phyloP scores from a whole-genome alignment of 495 filamentous ascomycete species.

The Aspergillus funiculosus region DNA sequence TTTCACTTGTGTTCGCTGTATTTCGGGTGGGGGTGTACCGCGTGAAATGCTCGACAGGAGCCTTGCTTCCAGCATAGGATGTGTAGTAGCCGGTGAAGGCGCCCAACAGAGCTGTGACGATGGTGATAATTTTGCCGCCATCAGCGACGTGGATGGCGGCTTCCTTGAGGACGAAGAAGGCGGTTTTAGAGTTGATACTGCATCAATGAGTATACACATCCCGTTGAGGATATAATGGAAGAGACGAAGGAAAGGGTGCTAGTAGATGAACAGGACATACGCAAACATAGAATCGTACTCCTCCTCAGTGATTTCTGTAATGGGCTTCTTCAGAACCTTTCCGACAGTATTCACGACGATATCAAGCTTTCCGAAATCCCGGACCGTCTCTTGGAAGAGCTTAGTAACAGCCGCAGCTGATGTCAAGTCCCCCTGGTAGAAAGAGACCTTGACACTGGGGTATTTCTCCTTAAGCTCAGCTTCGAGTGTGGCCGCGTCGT shows the following conservation, averaged over 20 bases:
- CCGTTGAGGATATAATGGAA: background rate
- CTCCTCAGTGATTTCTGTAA: slow-evolving; percentile 44
- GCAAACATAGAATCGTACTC: slow-evolving; percentile 46
- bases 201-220: background rate
- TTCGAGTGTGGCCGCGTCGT: slow-evolving; percentile 22
- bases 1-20: background rate
- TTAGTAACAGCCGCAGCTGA: slow-evolving; percentile 26
- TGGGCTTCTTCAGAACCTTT: slow-evolving; percentile 42
- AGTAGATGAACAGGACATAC: no score
- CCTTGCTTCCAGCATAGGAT: slow-evolving; percentile 37
- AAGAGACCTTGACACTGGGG: slow-evolving; percentile 23
- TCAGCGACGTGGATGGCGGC: slow-evolving; percentile 29
- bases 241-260: background rate
- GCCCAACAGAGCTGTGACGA: slow-evolving; percentile 33
- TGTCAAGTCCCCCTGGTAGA: slow-evolving; percentile 32
- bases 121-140: slow-evolving; percentile 35
- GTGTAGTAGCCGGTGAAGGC: slow-evolving; percentile 38
- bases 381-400: slow-evolving; percentile 25
- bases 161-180: slow-evolving; percentile 35
- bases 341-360: slow-evolving; percentile 52
- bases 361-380: slow-evolving; percentile 41
- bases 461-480: slow-evolving; percentile 27
- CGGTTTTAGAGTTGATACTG: slow-evolving; percentile 36
- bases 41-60: slow-evolving; percentile 38
- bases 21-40: slow-evolving; percentile 14